Evolutionary conservation across 73 alveolate genomes (phyloP).

Genomic region (Paramecium octaurelia): DNA sequence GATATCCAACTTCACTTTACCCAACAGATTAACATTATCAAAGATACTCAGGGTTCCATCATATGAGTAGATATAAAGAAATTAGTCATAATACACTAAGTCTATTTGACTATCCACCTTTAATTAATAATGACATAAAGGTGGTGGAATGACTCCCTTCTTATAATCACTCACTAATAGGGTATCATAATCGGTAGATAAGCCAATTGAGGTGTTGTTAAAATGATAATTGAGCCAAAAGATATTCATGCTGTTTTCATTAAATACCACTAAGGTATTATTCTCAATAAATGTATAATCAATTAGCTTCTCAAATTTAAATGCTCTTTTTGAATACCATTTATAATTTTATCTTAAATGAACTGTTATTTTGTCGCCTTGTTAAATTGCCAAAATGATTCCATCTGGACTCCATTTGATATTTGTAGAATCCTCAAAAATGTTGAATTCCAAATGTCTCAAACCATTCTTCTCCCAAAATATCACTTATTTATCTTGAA

Average conservation of each 20-base stretch:
- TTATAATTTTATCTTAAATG: constrained; percentile 76
- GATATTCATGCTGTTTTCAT: neutral
- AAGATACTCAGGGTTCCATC: neutral
- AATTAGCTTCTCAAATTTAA: neutral
- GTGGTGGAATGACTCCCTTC: constrained; percentile 65
- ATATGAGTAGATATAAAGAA: neutral
- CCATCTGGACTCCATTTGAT: constrained; percentile 52
- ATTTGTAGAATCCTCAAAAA: constrained; percentile 1
- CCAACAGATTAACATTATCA: neutral
- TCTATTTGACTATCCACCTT: neutral
- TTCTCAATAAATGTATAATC: neutral
- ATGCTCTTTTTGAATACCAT: constrained; percentile 74
- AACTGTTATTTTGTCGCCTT: constrained; percentile 12
- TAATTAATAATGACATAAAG: constrained; percentile 53
- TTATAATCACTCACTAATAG: constrained; percentile 50
- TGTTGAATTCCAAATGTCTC: constrained; percentile 92
- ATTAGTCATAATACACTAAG: neutral
- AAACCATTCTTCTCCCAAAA: constrained; percentile 97
- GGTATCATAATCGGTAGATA: neutral
- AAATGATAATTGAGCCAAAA: neutral
- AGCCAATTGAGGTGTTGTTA: neutral
- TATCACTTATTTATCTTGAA: constrained; percentile 76
- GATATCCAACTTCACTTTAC: neutral
- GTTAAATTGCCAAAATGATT: constrained; percentile 17
- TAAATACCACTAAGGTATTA: neutral